Percentiles rank a stretch among this genome's conserved stretches.
These are phyloP conservation scores for Eucalyptus urophylla DNA, from an alignment of 345 rosid genomes.

Conservation along the genomic window DNA sequence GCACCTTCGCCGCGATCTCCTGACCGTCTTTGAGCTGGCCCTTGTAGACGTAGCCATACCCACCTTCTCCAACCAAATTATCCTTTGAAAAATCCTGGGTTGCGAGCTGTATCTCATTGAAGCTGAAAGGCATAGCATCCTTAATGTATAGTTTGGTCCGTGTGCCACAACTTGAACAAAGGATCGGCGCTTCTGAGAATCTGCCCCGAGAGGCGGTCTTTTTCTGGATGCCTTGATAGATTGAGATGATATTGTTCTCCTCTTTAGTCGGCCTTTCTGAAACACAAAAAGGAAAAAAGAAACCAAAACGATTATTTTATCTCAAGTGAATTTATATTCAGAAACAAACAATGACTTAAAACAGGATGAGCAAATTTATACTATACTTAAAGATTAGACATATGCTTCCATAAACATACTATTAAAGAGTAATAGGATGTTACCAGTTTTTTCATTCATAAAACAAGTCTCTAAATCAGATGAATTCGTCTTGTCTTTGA, in stretches of 20 bases:
- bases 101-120: conserved; percentile 39
- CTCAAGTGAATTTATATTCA: neutral
- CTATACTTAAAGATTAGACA: neutral
- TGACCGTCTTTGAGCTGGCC: conserved; percentile 45
- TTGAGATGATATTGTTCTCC: neutral
- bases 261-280: neutral
- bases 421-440: neutral
- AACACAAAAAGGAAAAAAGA: neutral
- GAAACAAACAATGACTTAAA: neutral
- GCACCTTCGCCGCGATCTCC: conserved; percentile 45
- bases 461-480: neutral
- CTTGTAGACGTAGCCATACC: conserved; percentile 46
- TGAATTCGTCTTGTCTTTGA: neutral
- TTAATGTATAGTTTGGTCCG: conserved; percentile 28
- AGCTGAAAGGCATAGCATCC: conserved; percentile 29
- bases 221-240: neutral
- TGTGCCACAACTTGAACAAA: conserved; percentile 41
- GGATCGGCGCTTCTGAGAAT: conserved; percentile 27
- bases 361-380: neutral
- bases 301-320: neutral
- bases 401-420: neutral
- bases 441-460: neutral
- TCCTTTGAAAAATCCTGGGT: conserved; percentile 31
- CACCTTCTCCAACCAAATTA: conserved; percentile 51
- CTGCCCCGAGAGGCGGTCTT: neutral